Conservation (phyloP, 768 basidiomycete species). For the Lentinula raphanica region DNA sequence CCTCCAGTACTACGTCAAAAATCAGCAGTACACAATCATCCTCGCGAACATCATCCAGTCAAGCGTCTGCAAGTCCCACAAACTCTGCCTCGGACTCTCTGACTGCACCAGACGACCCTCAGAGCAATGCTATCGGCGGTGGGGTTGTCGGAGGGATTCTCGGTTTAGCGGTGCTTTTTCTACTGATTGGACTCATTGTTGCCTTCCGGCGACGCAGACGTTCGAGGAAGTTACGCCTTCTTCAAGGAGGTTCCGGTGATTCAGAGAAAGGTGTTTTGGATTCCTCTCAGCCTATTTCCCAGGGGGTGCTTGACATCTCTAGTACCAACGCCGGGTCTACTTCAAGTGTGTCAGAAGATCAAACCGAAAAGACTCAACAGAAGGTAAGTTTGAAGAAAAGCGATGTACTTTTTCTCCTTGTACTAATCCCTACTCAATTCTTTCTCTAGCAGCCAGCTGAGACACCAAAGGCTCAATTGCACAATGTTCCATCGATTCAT, state of each 20-base stretch:
- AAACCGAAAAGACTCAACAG: not conserved
- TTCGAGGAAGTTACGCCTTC: constrained; percentile 11
- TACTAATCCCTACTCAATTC: not conserved
- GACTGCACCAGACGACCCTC: constrained; percentile 5
- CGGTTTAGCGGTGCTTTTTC: constrained; percentile 38
- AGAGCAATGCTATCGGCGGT: constrained; percentile 44
- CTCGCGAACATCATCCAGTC: constrained; percentile 9
- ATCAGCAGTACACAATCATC: constrained; percentile 13
- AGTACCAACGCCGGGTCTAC: not conserved
- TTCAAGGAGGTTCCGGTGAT: constrained; percentile 14
- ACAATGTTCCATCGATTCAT: not conserved
- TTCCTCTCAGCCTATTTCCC: not conserved
- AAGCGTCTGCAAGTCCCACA: constrained; percentile 1
- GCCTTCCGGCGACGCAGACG: constrained; percentile 17
- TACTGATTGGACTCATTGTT: constrained; percentile 26
- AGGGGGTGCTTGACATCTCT: not conserved
- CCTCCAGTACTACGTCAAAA: constrained; percentile 14
- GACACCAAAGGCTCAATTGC: not conserved
- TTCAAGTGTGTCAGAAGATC: not conserved
- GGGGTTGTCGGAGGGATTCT: constrained; percentile 57
- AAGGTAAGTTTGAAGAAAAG: not conserved
- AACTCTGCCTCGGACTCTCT: constrained; percentile 13
- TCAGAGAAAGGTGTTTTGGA: constrained; percentile 10
- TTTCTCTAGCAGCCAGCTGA: not conserved
- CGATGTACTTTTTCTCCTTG: not conserved